Base-by-base conservation (phyloP, 192 early-diverging fungal species). In the Backusella westeae region DNA sequence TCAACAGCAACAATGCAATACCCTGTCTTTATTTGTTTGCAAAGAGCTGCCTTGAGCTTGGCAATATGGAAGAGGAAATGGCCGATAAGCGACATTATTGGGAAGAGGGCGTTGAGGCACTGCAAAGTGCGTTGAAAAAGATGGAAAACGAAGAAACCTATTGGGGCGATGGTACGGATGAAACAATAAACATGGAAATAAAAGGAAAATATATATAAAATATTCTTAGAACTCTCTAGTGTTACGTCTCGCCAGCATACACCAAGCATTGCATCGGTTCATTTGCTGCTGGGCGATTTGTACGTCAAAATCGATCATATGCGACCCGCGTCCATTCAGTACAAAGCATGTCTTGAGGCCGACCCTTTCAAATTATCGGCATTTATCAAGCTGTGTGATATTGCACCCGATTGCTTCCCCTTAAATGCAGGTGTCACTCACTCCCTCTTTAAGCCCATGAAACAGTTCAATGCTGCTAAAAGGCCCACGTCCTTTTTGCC, bases 1-100 rank as follows among this genome's bases (percentile, higher is more conserved):
- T 80, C 0, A 63, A 7, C 1, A 67, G 17, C 9, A 75, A 44
- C 1, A 39, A 49, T n/a, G 69, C 74, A 7, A 56, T 73, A 29
- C 68, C 69, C 41, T 80, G 79, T 34, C 42, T 59, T n/a, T 67
- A 80, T 56, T 38, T 80, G 9, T 80, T 80, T 44, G 79, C 74
- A 17, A 75, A 63, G 10, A 72, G 74, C 23, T 80, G 79, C 49
- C 38, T 71, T 7, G 75, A 66, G 23, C 71, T 80, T 5, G 79
- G 79, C 6, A 76, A 75, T 21, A 59, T 59, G 10, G 56, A 49
- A 34, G 70, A 71, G 3, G 17, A 41, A 2, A 44, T 14, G 4
- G 52, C 39, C 0, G 71, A 39, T n/a, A 59, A 46, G 10, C 6
- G 36, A 23, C 17, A 21, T 3, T 69, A 69, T 34, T 77, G 68